phyloP scores from a whole-genome alignment of 495 filamentous ascomycete genomes.

The Hypoxylon rickii region DNA sequence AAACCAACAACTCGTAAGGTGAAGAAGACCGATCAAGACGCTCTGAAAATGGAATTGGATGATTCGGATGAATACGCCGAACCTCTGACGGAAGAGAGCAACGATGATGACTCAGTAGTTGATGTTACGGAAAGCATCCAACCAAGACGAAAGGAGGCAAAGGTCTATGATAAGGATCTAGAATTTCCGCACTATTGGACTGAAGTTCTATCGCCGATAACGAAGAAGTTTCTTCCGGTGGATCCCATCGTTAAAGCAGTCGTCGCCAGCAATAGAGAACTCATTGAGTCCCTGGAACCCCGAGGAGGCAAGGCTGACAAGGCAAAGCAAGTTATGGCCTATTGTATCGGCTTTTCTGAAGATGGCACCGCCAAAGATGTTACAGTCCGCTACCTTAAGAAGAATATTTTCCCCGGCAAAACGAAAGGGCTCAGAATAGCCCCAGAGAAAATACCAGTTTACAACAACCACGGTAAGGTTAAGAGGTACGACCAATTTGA shows the following conservation, averaged over 20 bases:
- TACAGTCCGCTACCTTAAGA: conserved; percentile 87
- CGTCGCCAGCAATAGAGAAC: conserved; percentile 68
- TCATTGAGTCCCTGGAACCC: conserved; percentile 78
- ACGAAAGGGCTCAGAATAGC: conserved; percentile 85
- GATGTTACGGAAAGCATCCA: conserved; percentile 38
- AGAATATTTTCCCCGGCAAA: conserved; percentile 82
- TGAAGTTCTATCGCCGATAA: conserved; percentile 80
- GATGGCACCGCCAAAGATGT: conserved; percentile 95
- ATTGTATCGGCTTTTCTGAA: conserved; percentile 82
- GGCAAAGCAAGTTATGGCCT: conserved; percentile 87
- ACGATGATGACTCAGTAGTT: conserved; percentile 47
- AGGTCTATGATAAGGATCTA: conserved; percentile 67
- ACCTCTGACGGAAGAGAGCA: conserved; percentile 43
- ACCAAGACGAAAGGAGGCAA: conserved; percentile 26
- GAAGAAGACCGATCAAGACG: conserved; percentile 38
- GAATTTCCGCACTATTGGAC: conserved; percentile 91
- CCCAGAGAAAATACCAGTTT: conserved; percentile 75
- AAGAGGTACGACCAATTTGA: conserved; percentile 72
- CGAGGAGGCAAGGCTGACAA: conserved; percentile 80
- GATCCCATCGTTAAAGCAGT: conserved; percentile 73
- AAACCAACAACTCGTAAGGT: conserved; percentile 29
- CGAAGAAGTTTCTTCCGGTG: conserved; percentile 76
- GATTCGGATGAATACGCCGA: conserved; percentile 46
- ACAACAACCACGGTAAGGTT: conserved; percentile 72
- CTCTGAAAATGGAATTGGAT: conserved; percentile 55